Evolutionary conservation across 2,329 filamentous ascomycete species (phyloP).

Genomic region (Xylariomycetidae sp.): DNA sequence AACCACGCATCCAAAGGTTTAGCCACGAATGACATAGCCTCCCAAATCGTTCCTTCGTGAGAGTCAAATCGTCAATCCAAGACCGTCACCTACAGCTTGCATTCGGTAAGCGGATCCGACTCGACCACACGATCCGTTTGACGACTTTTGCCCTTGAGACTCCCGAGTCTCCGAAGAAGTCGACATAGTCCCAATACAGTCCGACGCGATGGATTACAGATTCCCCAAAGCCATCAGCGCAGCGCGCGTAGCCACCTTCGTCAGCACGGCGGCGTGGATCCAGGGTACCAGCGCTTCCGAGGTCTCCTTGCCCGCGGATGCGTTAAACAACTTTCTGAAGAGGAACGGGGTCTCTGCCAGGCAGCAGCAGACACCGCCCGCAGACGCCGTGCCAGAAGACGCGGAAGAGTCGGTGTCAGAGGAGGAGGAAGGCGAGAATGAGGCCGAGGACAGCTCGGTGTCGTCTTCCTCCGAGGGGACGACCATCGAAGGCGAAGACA

Average conservation of each 20-base stretch:
- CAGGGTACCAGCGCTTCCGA: conserved; percentile 15
- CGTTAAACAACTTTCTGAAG: conserved; percentile 18
- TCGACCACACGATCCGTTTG: too few species aligned
- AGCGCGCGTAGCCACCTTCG: conserved; percentile 18
- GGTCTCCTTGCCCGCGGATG: conserved; percentile 14
- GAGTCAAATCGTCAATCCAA: too few species aligned
- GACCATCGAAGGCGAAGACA: too few species aligned
- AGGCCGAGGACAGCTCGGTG: conserved; percentile 9
- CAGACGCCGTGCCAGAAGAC: conserved; percentile 2
- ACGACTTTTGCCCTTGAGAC: too few species aligned
- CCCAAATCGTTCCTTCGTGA: too few species aligned
- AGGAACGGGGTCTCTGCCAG: conserved; percentile 8
- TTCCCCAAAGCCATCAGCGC: conserved; percentile 23
- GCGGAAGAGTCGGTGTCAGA: conserved; percentile 4
- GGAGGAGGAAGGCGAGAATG: conserved; percentile 4
- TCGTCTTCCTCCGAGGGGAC: conserved; percentile 3
- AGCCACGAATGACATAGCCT: too few species aligned
- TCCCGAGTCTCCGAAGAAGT: neutral
- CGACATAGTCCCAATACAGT: too few species aligned
- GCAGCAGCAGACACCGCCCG: conserved; percentile 1
- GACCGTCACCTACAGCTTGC: too few species aligned
- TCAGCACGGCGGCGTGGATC: conserved; percentile 22
- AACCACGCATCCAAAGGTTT: too few species aligned
- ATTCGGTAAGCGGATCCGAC: too few species aligned
- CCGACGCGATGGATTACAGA: conserved; percentile 11